Evolutionary conservation across 257 asterid species (phyloP).

Genomic region (Jasminum sambac): DNA sequence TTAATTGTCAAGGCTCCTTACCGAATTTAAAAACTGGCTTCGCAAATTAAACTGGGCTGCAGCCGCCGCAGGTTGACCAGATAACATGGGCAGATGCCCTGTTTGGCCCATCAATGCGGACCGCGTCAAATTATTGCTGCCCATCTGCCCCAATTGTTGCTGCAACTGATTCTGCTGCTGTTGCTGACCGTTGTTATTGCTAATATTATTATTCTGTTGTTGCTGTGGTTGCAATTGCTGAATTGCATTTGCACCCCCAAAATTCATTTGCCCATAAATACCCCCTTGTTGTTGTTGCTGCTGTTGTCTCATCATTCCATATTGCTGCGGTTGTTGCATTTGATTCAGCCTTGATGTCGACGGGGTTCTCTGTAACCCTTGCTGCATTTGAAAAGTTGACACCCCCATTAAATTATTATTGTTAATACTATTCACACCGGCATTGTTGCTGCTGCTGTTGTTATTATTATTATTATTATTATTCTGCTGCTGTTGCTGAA

Average conservation of each 20-base stretch:
- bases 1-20: conserved; percentile 29
- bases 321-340: conserved; percentile 54
- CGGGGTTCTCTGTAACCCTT: conserved; percentile 64
- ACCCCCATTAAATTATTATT: conserved; percentile 47
- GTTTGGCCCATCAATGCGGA: conserved; percentile 78
- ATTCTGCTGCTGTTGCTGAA: conserved; percentile 46
- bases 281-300: conserved; percentile 47
- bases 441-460: conserved; percentile 21
- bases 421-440: conserved; percentile 27
- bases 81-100: conserved; percentile 70
- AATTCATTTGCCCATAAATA: conserved; percentile 76
- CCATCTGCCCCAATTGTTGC: conserved; percentile 60
- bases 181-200: conserved; percentile 41
- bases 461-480: conserved; percentile 35
- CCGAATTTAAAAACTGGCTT: conserved; percentile 73
- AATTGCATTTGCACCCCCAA: conserved; percentile 47
- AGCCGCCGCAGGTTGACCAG: conserved; percentile 68
- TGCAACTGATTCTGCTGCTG: conserved; percentile 43
- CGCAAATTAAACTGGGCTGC: conserved; percentile 79
- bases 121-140: conserved; percentile 57
- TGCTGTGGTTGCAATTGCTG: conserved; percentile 39
- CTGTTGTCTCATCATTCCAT: conserved; percentile 54
- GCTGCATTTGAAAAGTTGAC: conserved; percentile 54
- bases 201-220: conserved; percentile 27
- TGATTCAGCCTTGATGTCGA: conserved; percentile 72